Evolutionary conservation across 2,329 filamentous ascomycete genomes (phyloP).

Genomic region (Fusarium zealandicum): DNA sequence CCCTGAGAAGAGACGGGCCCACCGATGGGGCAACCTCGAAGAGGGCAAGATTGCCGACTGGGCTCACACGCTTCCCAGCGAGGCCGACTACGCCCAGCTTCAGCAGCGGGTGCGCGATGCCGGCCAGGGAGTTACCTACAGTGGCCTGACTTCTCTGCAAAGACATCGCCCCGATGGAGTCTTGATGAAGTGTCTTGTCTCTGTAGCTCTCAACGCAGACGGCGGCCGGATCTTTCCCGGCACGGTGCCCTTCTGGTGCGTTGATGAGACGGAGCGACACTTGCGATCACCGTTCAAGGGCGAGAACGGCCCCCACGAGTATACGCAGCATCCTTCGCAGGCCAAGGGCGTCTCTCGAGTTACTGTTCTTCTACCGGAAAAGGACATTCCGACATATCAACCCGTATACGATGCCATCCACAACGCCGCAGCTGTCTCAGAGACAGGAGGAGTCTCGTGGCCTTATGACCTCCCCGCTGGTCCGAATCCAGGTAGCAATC

Average conservation of each 20-base stretch:
- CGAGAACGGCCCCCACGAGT: slow-evolving; percentile 18
- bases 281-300: slow-evolving; percentile 59
- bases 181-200: slow-evolving; percentile 66
- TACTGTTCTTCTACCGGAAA: slow-evolving; percentile 45
- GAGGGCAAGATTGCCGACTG: slow-evolving; percentile 65
- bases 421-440: neutral
- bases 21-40: slow-evolving; percentile 65
- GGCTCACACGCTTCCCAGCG: slow-evolving; percentile 58
- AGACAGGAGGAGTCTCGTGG: slow-evolving; percentile 22
- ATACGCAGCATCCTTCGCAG: slow-evolving; percentile 57
- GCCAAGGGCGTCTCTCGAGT: slow-evolving; percentile 59
- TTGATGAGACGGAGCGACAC: slow-evolving; percentile 66
- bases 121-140: slow-evolving; percentile 52
- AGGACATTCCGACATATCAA: slow-evolving; percentile 26
- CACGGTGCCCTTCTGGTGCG: slow-evolving; percentile 68
- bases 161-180: slow-evolving; percentile 62
- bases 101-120: slow-evolving; percentile 47
- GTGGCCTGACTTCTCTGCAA: slow-evolving; percentile 58
- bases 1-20: slow-evolving; percentile 50
- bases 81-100: slow-evolving; percentile 48
- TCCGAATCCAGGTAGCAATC: slow-evolving; percentile 17
- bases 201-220: slow-evolving; percentile 47
- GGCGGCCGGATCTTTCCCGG: slow-evolving; percentile 51
- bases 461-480: slow-evolving; percentile 31
- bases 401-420: slow-evolving; percentile 44